These are phyloP conservation scores for Neckera pumila DNA, from an alignment of 225 moss, liverwort and hornwort species.

Conservation along the genomic window DNA sequence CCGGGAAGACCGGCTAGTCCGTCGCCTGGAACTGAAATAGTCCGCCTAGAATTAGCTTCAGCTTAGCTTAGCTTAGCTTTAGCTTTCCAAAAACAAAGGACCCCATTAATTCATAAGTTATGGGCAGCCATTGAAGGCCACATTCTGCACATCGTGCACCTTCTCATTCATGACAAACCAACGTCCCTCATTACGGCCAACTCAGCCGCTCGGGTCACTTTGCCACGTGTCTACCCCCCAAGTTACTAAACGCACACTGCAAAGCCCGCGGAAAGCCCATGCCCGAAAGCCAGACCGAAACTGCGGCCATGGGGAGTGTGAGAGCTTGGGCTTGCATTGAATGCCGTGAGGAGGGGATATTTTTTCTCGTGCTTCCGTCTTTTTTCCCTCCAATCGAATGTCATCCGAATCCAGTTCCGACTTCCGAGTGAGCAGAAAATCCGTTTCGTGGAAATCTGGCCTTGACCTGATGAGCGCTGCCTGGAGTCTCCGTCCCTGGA, in stretches of 20 bases:
- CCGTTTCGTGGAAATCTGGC: neutral
- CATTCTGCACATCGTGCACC: slow-evolving; percentile 9
- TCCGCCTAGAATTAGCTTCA: neutral
- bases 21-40: neutral
- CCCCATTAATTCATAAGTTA: neutral
- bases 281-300: neutral
- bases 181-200: neutral
- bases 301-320: neutral
- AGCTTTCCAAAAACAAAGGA: neutral
- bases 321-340: neutral
- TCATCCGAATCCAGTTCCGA: neutral
- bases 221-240: neutral
- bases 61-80: too few species aligned
- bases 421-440: neutral
- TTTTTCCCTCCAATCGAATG: neutral
- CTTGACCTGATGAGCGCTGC: neutral
- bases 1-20: neutral
- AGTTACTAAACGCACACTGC: neutral
- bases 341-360: neutral
- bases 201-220: neutral
- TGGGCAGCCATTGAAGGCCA: neutral
- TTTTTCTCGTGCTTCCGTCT: neutral
- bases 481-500: too few species aligned
- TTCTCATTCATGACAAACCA: neutral
- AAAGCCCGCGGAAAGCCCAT: neutral